phyloP scores from a whole-genome alignment of 2,329 filamentous ascomycete genomes.

The Aureobasidium sp. region DNA sequence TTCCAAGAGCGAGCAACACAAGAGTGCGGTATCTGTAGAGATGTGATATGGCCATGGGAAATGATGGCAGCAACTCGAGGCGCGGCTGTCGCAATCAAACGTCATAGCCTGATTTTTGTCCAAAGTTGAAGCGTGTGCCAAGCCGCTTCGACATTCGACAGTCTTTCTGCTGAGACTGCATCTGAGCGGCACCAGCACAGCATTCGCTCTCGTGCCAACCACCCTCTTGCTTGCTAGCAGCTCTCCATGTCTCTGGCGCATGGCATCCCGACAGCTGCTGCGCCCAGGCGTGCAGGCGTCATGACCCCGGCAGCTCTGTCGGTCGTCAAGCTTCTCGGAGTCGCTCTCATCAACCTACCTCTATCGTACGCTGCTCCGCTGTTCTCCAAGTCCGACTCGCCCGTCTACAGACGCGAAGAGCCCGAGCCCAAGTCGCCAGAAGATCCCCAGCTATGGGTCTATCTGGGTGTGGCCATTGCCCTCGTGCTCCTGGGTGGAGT shows the following conservation, averaged over 20 bases:
- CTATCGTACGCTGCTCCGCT: conserved; percentile 16
- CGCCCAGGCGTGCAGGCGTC: conserved; percentile 11
- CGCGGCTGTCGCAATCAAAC: background rate
- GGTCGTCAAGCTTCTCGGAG: conserved; percentile 17
- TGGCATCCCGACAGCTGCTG: conserved; percentile 12
- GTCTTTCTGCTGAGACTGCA: background rate
- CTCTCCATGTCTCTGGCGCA: conserved; percentile 16
- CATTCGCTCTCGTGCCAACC: background rate
- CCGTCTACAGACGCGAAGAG: conserved; percentile 16
- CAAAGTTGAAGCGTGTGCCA: background rate
- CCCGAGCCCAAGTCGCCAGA: conserved; percentile 22
- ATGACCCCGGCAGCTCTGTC: conserved; percentile 16
- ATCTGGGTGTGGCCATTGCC: conserved; percentile 67
- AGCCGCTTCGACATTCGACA: background rate
- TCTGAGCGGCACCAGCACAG: background rate
- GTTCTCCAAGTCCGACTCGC: conserved; percentile 8
- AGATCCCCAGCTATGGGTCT: conserved; percentile 67
- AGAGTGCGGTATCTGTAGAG: background rate
- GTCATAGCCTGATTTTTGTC: background rate
- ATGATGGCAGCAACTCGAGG: background rate
- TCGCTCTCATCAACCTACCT: conserved; percentile 16
- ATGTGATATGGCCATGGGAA: background rate
- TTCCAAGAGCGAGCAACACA: background rate
- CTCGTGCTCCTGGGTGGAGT: conserved; percentile 84
- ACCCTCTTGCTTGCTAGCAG: conserved; percentile 1